A percentile compares a stretch with the other conserved stretches of the same genome.
Evolutionary conservation across 164 flowering plant genomes (phyloP).

Genomic region (Tetrastigma voinierianum): DNA sequence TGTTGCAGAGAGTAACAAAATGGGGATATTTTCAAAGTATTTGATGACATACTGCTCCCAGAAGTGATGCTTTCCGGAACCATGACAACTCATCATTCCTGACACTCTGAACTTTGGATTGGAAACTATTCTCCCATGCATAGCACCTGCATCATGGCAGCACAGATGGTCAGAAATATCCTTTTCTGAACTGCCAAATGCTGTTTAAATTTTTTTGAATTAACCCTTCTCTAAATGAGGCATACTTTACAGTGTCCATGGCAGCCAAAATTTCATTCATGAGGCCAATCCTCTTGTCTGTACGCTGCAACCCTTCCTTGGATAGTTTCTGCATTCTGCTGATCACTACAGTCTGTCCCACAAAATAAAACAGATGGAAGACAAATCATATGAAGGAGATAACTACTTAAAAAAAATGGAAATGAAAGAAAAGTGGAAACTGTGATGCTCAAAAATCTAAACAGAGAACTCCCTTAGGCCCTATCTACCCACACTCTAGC

Average conservation of each 20-base stretch:
- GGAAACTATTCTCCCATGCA: slow-evolving; percentile 97
- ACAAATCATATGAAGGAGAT: background rate
- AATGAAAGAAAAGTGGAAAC: background rate
- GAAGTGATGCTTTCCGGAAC: slow-evolving; percentile 77
- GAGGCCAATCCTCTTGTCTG: slow-evolving; percentile 96
- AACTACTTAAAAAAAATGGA: background rate
- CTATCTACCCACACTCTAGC: background rate
- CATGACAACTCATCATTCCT: slow-evolving; percentile 87
- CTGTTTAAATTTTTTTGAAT: background rate
- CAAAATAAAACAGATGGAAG: slow-evolving; percentile 2
- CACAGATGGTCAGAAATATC: slow-evolving; percentile 10
- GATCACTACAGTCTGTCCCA: slow-evolving; percentile 70
- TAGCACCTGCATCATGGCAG: slow-evolving; percentile 66
- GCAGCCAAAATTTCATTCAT: slow-evolving; percentile 99
- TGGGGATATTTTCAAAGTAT: background rate
- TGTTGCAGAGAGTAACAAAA: background rate
- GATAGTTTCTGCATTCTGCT: slow-evolving; percentile 80
- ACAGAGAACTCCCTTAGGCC: background rate
- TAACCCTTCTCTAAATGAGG: background rate
- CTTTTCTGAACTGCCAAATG: background rate
- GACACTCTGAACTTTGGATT: slow-evolving; percentile 67
- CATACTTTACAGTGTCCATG: slow-evolving; percentile 98
- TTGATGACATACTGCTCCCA: slow-evolving; percentile 66
- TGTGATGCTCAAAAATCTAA: background rate
- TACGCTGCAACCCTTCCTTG: slow-evolving; percentile 95